Conservation (phyloP, 1,139 yeast species). For the Diutina rugosa region DNA sequence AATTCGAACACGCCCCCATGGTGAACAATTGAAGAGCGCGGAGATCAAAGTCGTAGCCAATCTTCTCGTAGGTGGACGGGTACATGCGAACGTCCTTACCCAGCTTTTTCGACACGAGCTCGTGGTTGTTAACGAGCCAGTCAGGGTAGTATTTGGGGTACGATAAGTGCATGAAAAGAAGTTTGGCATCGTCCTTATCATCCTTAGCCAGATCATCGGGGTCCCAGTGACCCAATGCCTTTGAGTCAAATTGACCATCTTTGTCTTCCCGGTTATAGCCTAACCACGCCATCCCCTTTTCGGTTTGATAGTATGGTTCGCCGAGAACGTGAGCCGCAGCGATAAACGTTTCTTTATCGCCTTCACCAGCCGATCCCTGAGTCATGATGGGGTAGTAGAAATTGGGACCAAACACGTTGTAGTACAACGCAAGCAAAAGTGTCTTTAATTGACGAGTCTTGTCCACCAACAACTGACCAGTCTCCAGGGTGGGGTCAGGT, state of each 20-base stretch:
- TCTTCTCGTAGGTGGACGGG: constrained; percentile 22
- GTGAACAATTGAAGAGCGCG: constrained; percentile 23
- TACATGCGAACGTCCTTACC: constrained; percentile 36
- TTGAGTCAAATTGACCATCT: constrained; percentile 11
- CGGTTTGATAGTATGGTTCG: constrained; percentile 2
- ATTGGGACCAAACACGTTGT: constrained; percentile 2
- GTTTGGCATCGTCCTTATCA: constrained; percentile 12
- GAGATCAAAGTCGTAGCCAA: constrained; percentile 43
- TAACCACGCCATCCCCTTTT: constrained; percentile 32
- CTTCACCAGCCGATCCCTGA: constrained; percentile 2
- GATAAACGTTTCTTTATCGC: constrained; percentile 2
- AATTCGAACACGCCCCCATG: constrained; percentile 24
- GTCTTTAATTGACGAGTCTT: background rate
- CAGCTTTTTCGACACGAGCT: background rate
- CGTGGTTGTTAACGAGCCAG: constrained; percentile 33
- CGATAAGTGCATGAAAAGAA: constrained; percentile 47
- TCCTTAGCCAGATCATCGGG: constrained; percentile 15
- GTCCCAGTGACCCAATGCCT: constrained; percentile 32
- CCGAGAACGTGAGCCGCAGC: constrained; percentile 2
- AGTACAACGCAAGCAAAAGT: constrained; percentile 2
- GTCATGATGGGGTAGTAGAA: constrained; percentile 3
- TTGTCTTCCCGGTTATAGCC: constrained; percentile 29
- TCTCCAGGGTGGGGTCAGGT: constrained; percentile 1
- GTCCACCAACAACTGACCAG: constrained; percentile 1
- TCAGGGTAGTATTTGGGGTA: constrained; percentile 50